Evolutionary conservation across 2,329 filamentous ascomycete species (phyloP).

Genomic region (Cryphonectria parasitica): DNA sequence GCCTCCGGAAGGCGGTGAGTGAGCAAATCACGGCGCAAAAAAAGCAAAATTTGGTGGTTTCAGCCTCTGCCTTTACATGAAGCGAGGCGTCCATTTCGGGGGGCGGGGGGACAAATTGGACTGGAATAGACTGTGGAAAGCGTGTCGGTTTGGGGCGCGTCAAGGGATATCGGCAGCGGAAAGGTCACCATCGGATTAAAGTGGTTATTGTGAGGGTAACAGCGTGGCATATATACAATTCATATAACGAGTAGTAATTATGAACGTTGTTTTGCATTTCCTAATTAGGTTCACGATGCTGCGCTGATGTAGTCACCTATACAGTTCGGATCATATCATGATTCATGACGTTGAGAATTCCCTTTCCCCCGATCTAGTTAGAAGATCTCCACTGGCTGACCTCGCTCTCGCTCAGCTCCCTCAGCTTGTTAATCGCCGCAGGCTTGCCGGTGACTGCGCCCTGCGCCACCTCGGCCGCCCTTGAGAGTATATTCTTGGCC

Average conservation of each 20-base stretch:
- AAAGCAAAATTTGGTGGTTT: neutral
- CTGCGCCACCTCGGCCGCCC: slow-evolving; percentile 73
- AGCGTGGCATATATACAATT: neutral
- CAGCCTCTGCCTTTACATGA: neutral
- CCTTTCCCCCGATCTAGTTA: slow-evolving; percentile 33
- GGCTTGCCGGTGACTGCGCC: slow-evolving; percentile 73
- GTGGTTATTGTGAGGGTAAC: neutral
- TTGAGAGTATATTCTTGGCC: slow-evolving; percentile 64
- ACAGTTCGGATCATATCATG: neutral
- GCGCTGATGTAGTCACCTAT: neutral
- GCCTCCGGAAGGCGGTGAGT: neutral
- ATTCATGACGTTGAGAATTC: neutral
- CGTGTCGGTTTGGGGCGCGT: neutral
- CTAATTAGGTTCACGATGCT: neutral
- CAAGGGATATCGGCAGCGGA: neutral
- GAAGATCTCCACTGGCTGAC: slow-evolving; percentile 61
- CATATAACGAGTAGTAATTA: neutral
- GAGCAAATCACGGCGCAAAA: neutral
- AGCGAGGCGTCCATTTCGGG: neutral
- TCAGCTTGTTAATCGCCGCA: slow-evolving; percentile 73
- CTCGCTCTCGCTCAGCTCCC: slow-evolving; percentile 72
- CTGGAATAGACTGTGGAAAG: neutral
- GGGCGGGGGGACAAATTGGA: too few species aligned
- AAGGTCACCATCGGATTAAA: neutral
- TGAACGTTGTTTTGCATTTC: neutral